Evolutionary conservation across 106 monocot genomes (phyloP), one percentile per base, ranked within the genome.

Genomic region (Cymbidium sinense): DNA sequence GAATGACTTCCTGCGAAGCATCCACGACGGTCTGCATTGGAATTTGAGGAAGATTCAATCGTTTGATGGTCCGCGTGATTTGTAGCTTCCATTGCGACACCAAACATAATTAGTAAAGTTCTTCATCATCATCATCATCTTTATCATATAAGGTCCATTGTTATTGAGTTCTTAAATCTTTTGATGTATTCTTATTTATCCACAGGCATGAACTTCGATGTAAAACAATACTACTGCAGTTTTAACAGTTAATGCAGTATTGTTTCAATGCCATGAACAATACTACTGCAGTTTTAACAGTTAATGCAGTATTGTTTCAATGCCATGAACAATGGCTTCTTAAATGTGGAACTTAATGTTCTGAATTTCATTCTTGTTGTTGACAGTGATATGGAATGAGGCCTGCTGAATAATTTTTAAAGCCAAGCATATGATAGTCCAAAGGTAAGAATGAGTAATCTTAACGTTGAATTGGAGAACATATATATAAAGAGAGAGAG

Each of bases 11-110:
- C 83, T 99, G 9, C 86, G 82, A 21, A 95, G 99, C 88, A 99
- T 99, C 75, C 95, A 95, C 20, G 99, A 99, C 75, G 99, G 99
- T 35, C 95, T 99, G 23, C 99, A 99, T 71, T 99, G 99, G 99
- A 99, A 99, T 75, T 70, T 95, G 77, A 85, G 99, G 78, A 92
- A 99, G 80, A 87, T 34, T 54, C 99, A 99, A 77, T 93, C 95
- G 0, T 91, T 91, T 25, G 99, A 99, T 72, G 99, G 99, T 4
- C 99, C 92, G 4, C 83, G 50, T 50, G 88, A 87, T 30, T 58
- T 41, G 31, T 80, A 74, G 74, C 67, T 67, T 33, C 58, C 23
- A 58, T n/a, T n/a, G 58, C 21, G 5, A 5, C 23, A 23, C 4
- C 1, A 58, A 23, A 7, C 58, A 58, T n/a, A 23, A 58, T 58